phyloP scores from a whole-genome alignment of 2,329 filamentous ascomycete species.

The Atkinsonella hypoxylon region DNA sequence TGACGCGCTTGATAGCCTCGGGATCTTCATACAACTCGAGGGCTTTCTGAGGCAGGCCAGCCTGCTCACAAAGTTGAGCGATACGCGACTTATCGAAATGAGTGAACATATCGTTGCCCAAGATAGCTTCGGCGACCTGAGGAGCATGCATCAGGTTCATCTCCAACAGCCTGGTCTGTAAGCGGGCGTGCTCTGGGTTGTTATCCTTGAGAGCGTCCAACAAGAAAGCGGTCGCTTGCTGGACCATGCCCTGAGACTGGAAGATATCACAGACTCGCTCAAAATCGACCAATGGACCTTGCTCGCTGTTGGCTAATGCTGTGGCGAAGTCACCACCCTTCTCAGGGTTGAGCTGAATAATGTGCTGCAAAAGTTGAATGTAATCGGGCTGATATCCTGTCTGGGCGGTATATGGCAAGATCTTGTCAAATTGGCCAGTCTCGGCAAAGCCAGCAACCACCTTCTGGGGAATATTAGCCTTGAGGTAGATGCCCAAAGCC shows the following conservation, averaged over 20 bases:
- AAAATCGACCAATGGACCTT: slow-evolving; percentile 78
- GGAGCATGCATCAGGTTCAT: slow-evolving; percentile 97
- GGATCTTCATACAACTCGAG: slow-evolving; percentile 93
- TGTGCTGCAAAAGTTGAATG: slow-evolving; percentile 81
- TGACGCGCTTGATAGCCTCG: slow-evolving; percentile 76
- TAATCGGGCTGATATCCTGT: slow-evolving; percentile 91
- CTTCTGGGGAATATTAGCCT: slow-evolving; percentile 84
- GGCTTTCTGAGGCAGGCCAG: slow-evolving; percentile 74
- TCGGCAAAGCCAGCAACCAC: slow-evolving; percentile 92
- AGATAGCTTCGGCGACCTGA: slow-evolving; percentile 93
- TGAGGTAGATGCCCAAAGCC: slow-evolving; percentile 79
- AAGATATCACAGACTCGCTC: slow-evolving; percentile 96
- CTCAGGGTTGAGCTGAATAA: slow-evolving; percentile 81
- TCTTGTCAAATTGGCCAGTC: slow-evolving; percentile 93
- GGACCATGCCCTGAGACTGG: slow-evolving; percentile 94
- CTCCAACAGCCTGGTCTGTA: slow-evolving; percentile 90
- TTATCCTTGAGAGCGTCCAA: slow-evolving; percentile 93
- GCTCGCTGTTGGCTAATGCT: slow-evolving; percentile 80
- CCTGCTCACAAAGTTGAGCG: slow-evolving; percentile 84
- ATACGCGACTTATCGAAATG: slow-evolving; percentile 89
- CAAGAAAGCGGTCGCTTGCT: slow-evolving; percentile 95
- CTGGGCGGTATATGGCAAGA: slow-evolving; percentile 78
- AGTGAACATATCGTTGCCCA: slow-evolving; percentile 97
- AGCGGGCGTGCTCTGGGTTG: slow-evolving; percentile 79
- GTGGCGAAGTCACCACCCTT: slow-evolving; percentile 92